Conservation (phyloP, 805 yeast genomes). For the Candida germanica region DNA sequence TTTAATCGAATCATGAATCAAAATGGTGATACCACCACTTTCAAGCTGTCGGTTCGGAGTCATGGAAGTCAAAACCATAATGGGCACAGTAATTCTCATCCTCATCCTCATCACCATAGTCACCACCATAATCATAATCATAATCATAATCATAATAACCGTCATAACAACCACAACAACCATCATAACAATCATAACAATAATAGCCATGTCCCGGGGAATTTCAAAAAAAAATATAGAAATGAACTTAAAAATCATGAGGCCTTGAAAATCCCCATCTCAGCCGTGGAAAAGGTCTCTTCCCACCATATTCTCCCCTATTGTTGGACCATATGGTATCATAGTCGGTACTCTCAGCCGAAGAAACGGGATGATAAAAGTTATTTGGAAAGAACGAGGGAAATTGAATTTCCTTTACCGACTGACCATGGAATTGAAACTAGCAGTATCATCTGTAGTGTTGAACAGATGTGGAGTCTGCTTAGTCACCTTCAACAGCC, state of each 20-base stretch:
- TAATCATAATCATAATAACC: slow-evolving; percentile 8
- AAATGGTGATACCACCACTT: slow-evolving; percentile 14
- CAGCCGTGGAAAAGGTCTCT: slow-evolving; percentile 23
- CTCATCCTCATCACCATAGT: slow-evolving; percentile 9
- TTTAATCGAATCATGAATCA: slow-evolving; percentile 47
- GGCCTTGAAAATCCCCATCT: slow-evolving; percentile 32
- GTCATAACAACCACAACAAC: slow-evolving; percentile 8
- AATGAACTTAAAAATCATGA: slow-evolving; percentile 18
- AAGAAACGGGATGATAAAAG: slow-evolving; percentile 1
- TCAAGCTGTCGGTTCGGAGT: slow-evolving; percentile 1
- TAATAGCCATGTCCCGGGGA: slow-evolving; percentile 5
- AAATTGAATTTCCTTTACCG: slow-evolving; percentile 43
- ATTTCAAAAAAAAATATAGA: no score
- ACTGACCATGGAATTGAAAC: slow-evolving; percentile 12
- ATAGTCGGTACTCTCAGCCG: slow-evolving; percentile 25
- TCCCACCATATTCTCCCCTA: slow-evolving; percentile 42
- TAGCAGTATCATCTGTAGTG: slow-evolving; percentile 36
- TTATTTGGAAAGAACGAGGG: slow-evolving; percentile 45
- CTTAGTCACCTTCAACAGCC: slow-evolving; percentile 38
- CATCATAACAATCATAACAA: slow-evolving; percentile 10
- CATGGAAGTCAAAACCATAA: background rate
- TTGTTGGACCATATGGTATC: slow-evolving; percentile 52
- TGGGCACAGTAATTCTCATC: slow-evolving; percentile 5
- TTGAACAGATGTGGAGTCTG: slow-evolving; percentile 54
- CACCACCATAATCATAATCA: slow-evolving; percentile 9